Conservation (phyloP, 352 stramenopile genomes). For the Phytophthora pini region DNA sequence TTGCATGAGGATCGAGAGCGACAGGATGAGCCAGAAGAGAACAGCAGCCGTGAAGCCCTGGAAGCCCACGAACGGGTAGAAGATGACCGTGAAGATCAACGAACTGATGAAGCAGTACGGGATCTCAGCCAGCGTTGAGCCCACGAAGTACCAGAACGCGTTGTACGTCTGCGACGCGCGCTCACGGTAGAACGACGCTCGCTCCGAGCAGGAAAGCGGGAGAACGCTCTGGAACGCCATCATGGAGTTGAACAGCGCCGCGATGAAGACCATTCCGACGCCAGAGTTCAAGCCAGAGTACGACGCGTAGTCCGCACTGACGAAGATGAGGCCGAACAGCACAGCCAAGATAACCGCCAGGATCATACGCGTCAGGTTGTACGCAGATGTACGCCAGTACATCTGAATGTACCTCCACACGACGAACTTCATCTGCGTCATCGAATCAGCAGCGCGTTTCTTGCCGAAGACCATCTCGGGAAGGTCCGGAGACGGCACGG, state of each 20-base stretch:
- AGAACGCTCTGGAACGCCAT: constrained; percentile 73
- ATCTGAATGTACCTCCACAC: constrained; percentile 32
- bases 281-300: constrained; percentile 43
- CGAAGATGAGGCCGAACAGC: constrained; percentile 77
- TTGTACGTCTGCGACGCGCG: constrained; percentile 86
- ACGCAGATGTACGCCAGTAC: constrained; percentile 64
- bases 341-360: constrained; percentile 64
- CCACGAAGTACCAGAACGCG: constrained; percentile 65
- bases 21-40: constrained; percentile 33
- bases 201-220: constrained; percentile 80
- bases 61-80: constrained; percentile 42
- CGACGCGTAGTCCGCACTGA: constrained; percentile 33
- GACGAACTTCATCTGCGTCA: constrained; percentile 38
- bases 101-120: constrained; percentile 14
- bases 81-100: constrained; percentile 40
- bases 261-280: constrained; percentile 84
- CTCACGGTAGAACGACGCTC: constrained; percentile 77
- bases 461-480: constrained; percentile 33
- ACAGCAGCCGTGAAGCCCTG: constrained; percentile 17
- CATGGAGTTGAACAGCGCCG: constrained; percentile 64
- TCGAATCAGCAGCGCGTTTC: constrained; percentile 31
- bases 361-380: constrained; percentile 74
- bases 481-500: constrained; percentile 9
- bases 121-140: constrained; percentile 22
- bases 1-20: constrained; percentile 38